These are phyloP conservation scores for Cinnamomum micranthum DNA, from an alignment of 164 flowering plant species.

Conservation along the genomic window DNA sequence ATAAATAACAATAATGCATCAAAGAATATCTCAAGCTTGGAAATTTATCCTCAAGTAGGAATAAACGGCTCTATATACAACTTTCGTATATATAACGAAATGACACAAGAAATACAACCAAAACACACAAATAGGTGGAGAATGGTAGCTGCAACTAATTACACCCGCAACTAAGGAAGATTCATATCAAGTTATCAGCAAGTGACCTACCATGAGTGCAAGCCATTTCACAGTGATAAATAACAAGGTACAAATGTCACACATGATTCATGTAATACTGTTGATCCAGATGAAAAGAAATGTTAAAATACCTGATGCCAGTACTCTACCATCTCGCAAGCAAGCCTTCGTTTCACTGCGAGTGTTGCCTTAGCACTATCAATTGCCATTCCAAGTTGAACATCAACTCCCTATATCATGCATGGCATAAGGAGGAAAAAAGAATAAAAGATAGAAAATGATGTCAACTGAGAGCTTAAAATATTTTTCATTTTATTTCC, in stretches of 20 bases:
- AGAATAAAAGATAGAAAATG: not conserved
- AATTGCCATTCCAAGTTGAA: slow-evolving; percentile 98
- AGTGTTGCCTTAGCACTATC: slow-evolving; percentile 95
- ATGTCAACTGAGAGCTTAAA: not conserved
- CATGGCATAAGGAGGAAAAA: not conserved
- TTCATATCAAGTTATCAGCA: too few relatives aligned
- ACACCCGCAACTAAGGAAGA: too few relatives aligned
- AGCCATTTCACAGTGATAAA: not conserved
- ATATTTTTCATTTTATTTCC: too few relatives aligned
- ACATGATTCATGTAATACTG: not conserved
- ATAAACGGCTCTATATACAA: too few relatives aligned
- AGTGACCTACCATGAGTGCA: too few relatives aligned
- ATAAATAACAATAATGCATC: too few relatives aligned
- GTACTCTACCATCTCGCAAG: slow-evolving; percentile 96
- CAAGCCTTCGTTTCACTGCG: slow-evolving; percentile 96
- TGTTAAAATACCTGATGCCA: slow-evolving; percentile 82
- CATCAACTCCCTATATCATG: slow-evolving; percentile 62
- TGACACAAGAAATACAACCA: too few relatives aligned
- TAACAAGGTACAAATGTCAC: not conserved
- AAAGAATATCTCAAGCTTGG: too few relatives aligned
- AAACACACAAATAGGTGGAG: too few relatives aligned
- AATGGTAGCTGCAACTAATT: too few relatives aligned
- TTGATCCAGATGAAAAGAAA: not conserved
- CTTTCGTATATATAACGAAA: too few relatives aligned
- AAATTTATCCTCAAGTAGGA: too few relatives aligned